A percentile compares a stretch with the other conserved stretches of the same genome.
Evolutionary conservation across 202 grass and related monocot genomes (phyloP).

Genomic region (Elaeis oleifera): DNA sequence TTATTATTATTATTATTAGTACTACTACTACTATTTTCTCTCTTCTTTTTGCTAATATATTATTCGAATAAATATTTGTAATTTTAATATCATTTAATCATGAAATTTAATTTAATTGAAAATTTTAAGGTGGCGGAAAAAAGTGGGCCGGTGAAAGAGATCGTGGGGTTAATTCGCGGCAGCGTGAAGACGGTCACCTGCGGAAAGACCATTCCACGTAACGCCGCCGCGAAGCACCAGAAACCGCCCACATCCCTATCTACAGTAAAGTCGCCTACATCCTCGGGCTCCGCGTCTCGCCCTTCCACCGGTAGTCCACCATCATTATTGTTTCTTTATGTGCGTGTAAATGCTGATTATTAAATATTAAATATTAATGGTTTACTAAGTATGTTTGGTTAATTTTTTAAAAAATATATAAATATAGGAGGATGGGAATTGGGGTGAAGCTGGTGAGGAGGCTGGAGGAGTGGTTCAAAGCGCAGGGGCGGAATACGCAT

Average conservation of each 20-base stretch:
- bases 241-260: conserved; percentile 14
- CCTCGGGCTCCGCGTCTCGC: conserved; percentile 90
- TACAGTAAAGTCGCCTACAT: conserved; percentile 70
- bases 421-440: conserved; percentile 54
- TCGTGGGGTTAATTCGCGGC: conserved; percentile 69
- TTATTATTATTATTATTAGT: background rate
- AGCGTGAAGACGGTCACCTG: conserved; percentile 74
- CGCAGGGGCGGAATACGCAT: conserved; percentile 70
- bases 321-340: background rate
- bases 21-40: background rate
- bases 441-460: conserved; percentile 50
- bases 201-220: conserved; percentile 13
- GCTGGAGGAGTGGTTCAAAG: conserved; percentile 81
- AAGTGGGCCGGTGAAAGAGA: conserved; percentile 32
- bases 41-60: conserved; percentile 1
- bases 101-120: no score
- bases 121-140: conserved; percentile 59
- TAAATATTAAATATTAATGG: background rate
- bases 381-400: background rate
- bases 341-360: background rate
- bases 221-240: conserved; percentile 14
- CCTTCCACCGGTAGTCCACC: conserved; percentile 43
- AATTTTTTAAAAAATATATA: background rate
- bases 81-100: no score
- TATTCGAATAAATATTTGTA: no score